Conservation (phyloP, 208 protist genomes). For the Trypanosoma brucei region DNA sequence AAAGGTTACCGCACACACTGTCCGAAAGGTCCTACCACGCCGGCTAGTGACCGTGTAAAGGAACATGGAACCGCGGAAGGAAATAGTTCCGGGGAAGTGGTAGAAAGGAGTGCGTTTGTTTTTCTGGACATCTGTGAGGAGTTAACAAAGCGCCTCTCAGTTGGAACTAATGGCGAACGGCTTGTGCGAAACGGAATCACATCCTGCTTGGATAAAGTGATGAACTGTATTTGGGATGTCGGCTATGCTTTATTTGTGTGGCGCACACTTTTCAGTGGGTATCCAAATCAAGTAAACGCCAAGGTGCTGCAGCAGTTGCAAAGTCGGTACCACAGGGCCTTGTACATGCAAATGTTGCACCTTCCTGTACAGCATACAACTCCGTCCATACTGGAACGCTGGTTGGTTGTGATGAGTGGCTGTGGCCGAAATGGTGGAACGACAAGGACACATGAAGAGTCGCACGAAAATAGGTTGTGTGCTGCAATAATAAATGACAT, state of each 20-base stretch:
- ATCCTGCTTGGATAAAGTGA: slow-evolving; percentile 15
- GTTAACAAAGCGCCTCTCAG: slow-evolving; percentile 9
- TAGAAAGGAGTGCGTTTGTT: slow-evolving; percentile 8
- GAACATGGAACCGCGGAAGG: neutral
- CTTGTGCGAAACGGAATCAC: neutral
- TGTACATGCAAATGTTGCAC: slow-evolving; percentile 12
- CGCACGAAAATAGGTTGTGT: neutral
- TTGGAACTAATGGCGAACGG: neutral
- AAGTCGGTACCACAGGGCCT: slow-evolving; percentile 13
- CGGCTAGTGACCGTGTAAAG: neutral
- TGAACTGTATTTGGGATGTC: slow-evolving; percentile 27
- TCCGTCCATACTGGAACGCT: slow-evolving; percentile 6
- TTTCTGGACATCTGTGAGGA: slow-evolving; percentile 24
- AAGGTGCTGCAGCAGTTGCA: slow-evolving; percentile 5
- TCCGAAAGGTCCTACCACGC: neutral
- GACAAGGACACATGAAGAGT: neutral
- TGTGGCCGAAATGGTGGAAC: neutral
- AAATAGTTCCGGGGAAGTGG: slow-evolving; percentile 2
- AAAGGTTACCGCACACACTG: neutral
- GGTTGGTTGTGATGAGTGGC: slow-evolving; percentile 24
- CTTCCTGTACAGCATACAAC: slow-evolving; percentile 12
- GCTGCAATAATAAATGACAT: slow-evolving; percentile 41
- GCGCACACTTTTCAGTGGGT: slow-evolving; percentile 4
- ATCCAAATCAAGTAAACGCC: neutral
- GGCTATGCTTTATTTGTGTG: slow-evolving; percentile 25